These are phyloP conservation scores for Fusarium mexicanum DNA, from an alignment of 2,329 filamentous ascomycete genomes.

Conservation along the genomic window DNA sequence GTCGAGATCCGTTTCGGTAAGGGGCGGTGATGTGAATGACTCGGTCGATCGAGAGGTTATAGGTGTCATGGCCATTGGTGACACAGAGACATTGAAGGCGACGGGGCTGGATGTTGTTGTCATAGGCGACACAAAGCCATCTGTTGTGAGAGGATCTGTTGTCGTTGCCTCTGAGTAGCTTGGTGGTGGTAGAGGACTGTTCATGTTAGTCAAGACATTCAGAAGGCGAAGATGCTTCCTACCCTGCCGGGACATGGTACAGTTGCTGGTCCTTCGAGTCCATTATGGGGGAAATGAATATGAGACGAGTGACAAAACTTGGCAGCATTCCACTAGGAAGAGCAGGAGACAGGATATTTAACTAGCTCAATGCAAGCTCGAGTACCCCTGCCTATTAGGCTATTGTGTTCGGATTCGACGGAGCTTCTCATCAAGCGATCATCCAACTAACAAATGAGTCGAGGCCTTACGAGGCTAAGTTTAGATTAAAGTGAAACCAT, in stretches of 20 bases:
- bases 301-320: not conserved
- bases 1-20: not conserved
- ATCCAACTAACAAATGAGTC: accelerated
- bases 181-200: not conserved
- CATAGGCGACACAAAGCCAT: conserved; percentile 1
- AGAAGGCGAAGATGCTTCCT: not conserved
- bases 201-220: not conserved
- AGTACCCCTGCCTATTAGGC: not conserved
- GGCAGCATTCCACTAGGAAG: not conserved
- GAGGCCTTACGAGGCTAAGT: not conserved
- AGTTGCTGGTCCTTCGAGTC: not conserved
- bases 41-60: not conserved
- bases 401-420: not conserved
- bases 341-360: not conserved
- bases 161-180: not conserved
- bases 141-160: not conserved
- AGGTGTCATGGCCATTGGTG: not conserved
- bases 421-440: too few relatives aligned
- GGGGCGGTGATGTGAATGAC: not conserved
- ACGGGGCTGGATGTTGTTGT: not conserved
- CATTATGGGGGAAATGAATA: not conserved
- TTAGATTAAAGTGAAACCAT: not conserved
- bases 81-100: not conserved
- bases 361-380: not conserved
- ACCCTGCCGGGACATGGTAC: not conserved